These are phyloP conservation scores for Cardiospermum halicacabum DNA, from an alignment of 345 rosid species.

Conservation along the genomic window DNA sequence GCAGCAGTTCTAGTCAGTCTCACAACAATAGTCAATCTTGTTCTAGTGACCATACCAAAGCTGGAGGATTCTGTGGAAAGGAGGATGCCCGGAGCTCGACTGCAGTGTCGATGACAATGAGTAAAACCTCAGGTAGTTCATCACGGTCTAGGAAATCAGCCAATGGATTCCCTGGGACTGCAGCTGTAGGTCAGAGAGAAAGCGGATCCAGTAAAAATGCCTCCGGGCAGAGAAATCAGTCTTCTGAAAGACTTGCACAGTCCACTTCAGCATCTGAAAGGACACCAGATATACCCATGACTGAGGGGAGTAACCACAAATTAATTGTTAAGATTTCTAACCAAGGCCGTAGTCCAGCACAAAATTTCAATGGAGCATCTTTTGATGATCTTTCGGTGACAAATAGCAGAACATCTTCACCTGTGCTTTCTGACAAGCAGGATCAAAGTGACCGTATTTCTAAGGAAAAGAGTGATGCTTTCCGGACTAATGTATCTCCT, in stretches of 20 bases:
- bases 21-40: constrained; percentile 72
- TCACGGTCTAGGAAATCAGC: constrained; percentile 49
- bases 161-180: constrained; percentile 48
- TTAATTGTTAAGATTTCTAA: constrained; percentile 72
- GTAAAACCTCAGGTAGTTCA: constrained; percentile 41
- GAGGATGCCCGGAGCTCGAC: constrained; percentile 64
- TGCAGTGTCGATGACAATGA: constrained; percentile 44
- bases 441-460: constrained; percentile 37
- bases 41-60: constrained; percentile 61
- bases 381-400: constrained; percentile 50
- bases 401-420: constrained; percentile 62
- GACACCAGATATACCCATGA: constrained; percentile 38
- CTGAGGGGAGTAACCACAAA: constrained; percentile 58
- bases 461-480: constrained; percentile 45
- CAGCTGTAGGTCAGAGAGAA: constrained; percentile 43
- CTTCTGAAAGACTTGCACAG: constrained; percentile 55
- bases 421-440: constrained; percentile 49
- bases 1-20: constrained; percentile 81
- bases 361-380: constrained; percentile 61
- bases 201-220: constrained; percentile 40
- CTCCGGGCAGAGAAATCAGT: constrained; percentile 40
- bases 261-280: constrained; percentile 50
- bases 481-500: constrained; percentile 30
- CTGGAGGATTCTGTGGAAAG: constrained; percentile 47
- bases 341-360: constrained; percentile 70